Evolutionary conservation across 768 basidiomycete genomes (phyloP), one percentile per base, ranked within the genome.

Genomic region (Saitozyma sp.): DNA sequence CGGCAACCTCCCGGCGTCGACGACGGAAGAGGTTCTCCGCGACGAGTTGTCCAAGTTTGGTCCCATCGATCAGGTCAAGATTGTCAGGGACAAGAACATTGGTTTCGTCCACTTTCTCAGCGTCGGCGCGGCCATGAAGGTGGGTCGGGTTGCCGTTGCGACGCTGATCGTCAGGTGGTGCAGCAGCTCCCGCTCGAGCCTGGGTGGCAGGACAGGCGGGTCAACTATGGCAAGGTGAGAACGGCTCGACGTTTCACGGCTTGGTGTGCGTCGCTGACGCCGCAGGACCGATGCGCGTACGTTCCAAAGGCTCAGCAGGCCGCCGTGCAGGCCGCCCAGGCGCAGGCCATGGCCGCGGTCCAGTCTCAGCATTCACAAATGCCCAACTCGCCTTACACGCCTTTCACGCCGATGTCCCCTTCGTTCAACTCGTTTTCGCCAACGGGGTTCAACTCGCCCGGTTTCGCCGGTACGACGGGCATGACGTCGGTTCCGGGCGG

Each of bases 41-140:
- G 93, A 98, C 65, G 93, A 97, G 76, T 83, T 98, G 20, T 88
- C 88, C 72, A 85, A 89, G 49, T 99, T 95, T 74, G 96, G 96
- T 19, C 83, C 95, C 38, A 97, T 99, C 72, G 96, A 99, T 81
- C 95, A 98, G 79, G 94, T 99, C 78, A 99, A 99, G 85, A 97
- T 99, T 75, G 96, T 98, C 56, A 83, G 95, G 64, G 96, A 99
- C 83, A 97, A 97, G 85, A 96, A 96, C 75, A 98, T 98, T 61
- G 96, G 94, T 2, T 99, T 99, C 78, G 93, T 99, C 17, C 96
- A 99, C 81, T 98, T 98, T 83, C 83, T 99, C 74, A 92, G 90
- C 78, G 96, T 99, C 78, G 85, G 89, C 19, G 86, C 91, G 48
- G 96, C 96, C 14, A 94, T 90, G 68, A 97, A 98, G 89, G 92